phyloP scores from a whole-genome alignment of 768 basidiomycete genomes.

The Cystobasidium onofrii region DNA sequence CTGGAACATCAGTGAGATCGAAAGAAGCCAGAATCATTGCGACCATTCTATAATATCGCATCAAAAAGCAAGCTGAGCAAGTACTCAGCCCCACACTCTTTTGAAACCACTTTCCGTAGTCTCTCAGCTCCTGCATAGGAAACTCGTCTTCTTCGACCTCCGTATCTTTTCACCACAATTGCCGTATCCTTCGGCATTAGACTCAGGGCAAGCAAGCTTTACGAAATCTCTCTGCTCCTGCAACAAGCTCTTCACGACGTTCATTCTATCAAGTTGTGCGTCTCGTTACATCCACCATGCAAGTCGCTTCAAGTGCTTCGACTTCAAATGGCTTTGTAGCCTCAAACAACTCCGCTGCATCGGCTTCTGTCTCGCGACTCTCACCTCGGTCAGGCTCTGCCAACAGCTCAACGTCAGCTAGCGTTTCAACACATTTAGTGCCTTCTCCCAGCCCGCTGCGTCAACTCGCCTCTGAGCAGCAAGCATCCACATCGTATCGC shows the following conservation, averaged over 20 bases:
- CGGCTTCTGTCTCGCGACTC: neutral
- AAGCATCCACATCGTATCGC: neutral
- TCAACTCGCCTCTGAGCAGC: neutral
- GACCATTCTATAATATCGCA: neutral
- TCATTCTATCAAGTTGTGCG: neutral
- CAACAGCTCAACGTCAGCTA: neutral
- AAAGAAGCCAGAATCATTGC: neutral
- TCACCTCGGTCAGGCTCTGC: neutral
- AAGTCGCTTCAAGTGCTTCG: neutral
- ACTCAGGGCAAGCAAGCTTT: neutral
- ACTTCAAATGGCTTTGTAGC: neutral
- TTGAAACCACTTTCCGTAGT: neutral
- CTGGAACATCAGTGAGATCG: neutral
- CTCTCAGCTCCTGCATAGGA: neutral
- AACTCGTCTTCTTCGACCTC: neutral
- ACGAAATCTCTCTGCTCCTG: neutral
- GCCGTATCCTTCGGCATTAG: constrained; percentile 17
- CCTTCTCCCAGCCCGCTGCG: neutral
- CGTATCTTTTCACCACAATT: neutral
- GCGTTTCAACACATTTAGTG: neutral
- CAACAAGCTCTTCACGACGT: neutral
- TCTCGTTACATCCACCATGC: neutral
- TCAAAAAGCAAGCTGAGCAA: neutral
- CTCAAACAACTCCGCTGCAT: neutral
- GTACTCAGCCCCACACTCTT: neutral